Conservation (phyloP, 2,329 filamentous ascomycete genomes). For the Exophiala sideris region DNA sequence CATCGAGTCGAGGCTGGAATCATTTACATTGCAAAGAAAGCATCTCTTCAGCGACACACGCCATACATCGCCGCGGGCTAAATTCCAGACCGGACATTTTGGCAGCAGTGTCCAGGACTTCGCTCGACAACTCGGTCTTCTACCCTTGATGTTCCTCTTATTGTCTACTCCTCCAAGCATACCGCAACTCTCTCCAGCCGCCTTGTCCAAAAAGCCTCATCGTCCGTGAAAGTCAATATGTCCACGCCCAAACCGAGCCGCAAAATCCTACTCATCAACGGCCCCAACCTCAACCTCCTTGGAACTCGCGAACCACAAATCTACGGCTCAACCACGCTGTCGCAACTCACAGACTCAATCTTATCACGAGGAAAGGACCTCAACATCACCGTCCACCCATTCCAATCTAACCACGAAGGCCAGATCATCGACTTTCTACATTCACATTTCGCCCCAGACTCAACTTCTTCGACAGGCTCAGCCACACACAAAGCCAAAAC, state of each 20-base stretch:
- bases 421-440: conserved; percentile 72
- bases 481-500: neutral
- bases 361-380: conserved; percentile 50
- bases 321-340: conserved; percentile 68
- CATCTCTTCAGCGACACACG: no score
- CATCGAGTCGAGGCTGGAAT: no score
- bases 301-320: conserved; percentile 70
- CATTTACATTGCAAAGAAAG: no score
- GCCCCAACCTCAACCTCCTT: conserved; percentile 79
- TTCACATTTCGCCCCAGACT: conserved; percentile 36
- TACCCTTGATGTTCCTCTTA: no score
- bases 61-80: no score
- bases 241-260: conserved; percentile 21
- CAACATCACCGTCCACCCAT: conserved; percentile 53
- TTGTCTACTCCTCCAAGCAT: no score
- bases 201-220: neutral
- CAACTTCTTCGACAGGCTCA: neutral
- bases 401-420: conserved; percentile 78
- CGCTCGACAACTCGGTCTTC: no score
- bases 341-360: conserved; percentile 55
- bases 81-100: no score
- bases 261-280: conserved; percentile 69
- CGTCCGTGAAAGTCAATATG: neutral
- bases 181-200: no score
- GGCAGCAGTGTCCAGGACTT: no score